Conservation (phyloP, 768 basidiomycete species). For the Melanogaster broomeanus region DNA sequence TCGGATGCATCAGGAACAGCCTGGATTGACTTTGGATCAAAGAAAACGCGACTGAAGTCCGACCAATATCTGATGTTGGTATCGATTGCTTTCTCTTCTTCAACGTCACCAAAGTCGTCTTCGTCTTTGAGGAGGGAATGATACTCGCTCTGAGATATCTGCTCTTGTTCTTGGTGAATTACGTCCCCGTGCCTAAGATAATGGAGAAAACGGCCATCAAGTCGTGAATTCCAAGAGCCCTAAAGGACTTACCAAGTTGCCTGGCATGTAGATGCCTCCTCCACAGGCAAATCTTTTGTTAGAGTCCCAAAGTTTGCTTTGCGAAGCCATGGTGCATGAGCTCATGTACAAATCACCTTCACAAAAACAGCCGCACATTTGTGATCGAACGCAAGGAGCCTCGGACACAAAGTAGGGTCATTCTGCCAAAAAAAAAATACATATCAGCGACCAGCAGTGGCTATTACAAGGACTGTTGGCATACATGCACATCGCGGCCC, state of each 20-base stretch:
- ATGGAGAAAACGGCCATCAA: background rate
- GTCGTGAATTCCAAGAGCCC: background rate
- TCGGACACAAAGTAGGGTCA: constrained; percentile 54
- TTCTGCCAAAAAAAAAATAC: constrained; percentile 9
- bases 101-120: constrained; percentile 6
- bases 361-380: constrained; percentile 46
- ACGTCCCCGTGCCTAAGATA: constrained; percentile 48
- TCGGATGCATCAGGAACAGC: constrained; percentile 59
- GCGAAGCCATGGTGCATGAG: constrained; percentile 7
- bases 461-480: constrained; percentile 16
- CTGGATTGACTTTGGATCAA: constrained; percentile 66
- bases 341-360: background rate
- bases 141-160: constrained; percentile 55
- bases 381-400: constrained; percentile 65
- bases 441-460: background rate
- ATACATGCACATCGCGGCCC: constrained; percentile 50
- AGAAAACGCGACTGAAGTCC: constrained; percentile 54
- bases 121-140: constrained; percentile 44
- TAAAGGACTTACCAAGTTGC: constrained; percentile 20
- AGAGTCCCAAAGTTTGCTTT: constrained; percentile 70
- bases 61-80: constrained; percentile 49
- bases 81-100: constrained; percentile 9
- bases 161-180: constrained; percentile 52
- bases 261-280: constrained; percentile 18
- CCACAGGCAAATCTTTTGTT: constrained; percentile 40